Base-by-base conservation (phyloP, 345 rosid genomes). In the Corchorus capsularis region DNA sequence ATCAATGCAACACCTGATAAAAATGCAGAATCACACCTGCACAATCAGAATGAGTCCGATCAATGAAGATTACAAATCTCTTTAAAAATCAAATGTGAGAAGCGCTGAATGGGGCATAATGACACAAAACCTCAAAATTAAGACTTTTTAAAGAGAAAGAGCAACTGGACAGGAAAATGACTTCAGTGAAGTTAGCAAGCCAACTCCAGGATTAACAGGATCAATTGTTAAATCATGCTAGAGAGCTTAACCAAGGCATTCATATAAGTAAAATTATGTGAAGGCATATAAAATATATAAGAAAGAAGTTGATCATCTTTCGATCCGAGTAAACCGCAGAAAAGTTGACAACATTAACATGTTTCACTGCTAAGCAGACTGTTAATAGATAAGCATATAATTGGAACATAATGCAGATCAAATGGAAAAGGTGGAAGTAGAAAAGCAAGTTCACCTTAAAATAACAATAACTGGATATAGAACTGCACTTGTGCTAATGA, bases 11-110 rank as follows among this genome's bases (percentile, higher is more conserved):
- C 89, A 66, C 98, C 99, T 37, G 94, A 94, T 67, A 90, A 78
- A 79, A 96, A 86, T 59, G 95, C 97, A 16, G 98, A 96, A 82
- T 91, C 96, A 80, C 95, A 92, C 82, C 98, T 96, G 89, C 83
- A 85, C 80, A 75, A 67, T 72, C 76, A 74, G 82, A 71, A 78
- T 73, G 53, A 53, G 47, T 52, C n/a, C 34, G 71, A 71, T 41
- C 46, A 71, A 59, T 66, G n/a, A 54, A 62, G 43, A 27, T 5
- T 53, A n/a, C n/a, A 77, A 22, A 5, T 45, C 63, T 27, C 22
- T 41, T 52, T 49, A 53, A 17, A 5, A 65, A 52, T 53, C 4
- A 53, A 16, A 22, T 34, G 20, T 16, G 60, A 50, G 1, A 4
- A 56, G 9, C 5, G 52, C 17, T 9, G 17, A 69, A 52, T 34